Evolutionary conservation across 805 yeast genomes (phyloP), one percentile per base, ranked within the genome.

Genomic region (Pichia rugopelliculosa): DNA sequence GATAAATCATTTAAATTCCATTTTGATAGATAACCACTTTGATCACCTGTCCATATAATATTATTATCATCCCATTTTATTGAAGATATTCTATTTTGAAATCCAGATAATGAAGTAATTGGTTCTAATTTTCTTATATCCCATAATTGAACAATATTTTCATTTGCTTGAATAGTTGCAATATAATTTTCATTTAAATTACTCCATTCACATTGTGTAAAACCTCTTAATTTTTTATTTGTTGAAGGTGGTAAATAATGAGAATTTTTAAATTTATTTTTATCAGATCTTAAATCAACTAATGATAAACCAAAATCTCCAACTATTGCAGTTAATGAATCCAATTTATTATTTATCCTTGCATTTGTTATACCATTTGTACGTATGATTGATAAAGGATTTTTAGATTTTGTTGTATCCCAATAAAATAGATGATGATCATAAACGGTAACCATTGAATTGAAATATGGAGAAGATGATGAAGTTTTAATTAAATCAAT

Each of bases 261-360:
- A 1, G 49, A 34, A 17, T 51, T 41, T 21, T 49, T 44, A 18
- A 68, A 69, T 7, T 72, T 68, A 20, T 26, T 18, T 23, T 45
- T 22, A n/a, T 41, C 46, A 4, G 73, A 71, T 54, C 95, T 71
- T 53, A 86, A 64, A 62, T 88, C 96, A 52, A 80, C 73, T 36
- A 88, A 64, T 0, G 93, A 81, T 10, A 87, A 74, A 2, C 96
- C 96, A 59, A 80, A 80, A 22, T 74, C 72, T 5, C 88, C 88
- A 50, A 85, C 80, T 2, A 84, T 65, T 0, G 88, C 84, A 46
- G 82, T 57, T 21, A 82, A 65, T 22, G 81, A 78, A 54, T 71
- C 72, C 39, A 75, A 61, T 42, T 65, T 56, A 5, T 72, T 59
- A 37, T 76, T 73, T 25, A 75, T 60, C 53, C 81, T 82, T 48